phyloP scores from a whole-genome alignment of 768 basidiomycete genomes.

The Podaxis carcinomalis region DNA sequence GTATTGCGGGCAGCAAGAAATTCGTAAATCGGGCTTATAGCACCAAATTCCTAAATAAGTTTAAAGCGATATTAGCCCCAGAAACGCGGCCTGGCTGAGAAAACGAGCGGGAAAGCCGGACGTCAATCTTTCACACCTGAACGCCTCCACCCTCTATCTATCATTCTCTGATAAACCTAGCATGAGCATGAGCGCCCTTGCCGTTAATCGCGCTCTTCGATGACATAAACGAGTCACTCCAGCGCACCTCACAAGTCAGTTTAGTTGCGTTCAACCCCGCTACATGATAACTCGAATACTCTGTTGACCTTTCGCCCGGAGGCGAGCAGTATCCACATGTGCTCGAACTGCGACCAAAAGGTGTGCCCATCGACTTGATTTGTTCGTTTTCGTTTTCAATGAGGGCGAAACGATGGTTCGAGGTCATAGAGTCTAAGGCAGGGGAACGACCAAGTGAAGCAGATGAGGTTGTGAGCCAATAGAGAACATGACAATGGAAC shows the following conservation, averaged over 20 bases:
- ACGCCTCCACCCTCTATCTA: constrained; percentile 82
- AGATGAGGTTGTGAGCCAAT: background rate
- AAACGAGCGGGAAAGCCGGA: background rate
- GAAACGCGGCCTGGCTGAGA: background rate
- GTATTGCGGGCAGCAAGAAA: constrained; percentile 91
- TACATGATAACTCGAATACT: constrained; percentile 38
- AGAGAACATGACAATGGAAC: background rate
- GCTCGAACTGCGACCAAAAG: constrained; percentile 28
- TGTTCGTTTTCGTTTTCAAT: constrained; percentile 12
- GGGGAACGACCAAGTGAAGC: background rate
- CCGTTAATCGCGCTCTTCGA: background rate
- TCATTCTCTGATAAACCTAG: constrained; percentile 78
- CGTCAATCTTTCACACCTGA: constrained; percentile 41
- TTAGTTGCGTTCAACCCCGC: constrained; percentile 47
- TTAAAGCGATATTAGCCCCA: background rate
- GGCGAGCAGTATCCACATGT: constrained; percentile 69
- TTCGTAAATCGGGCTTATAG: constrained; percentile 81
- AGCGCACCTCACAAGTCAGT: constrained; percentile 50
- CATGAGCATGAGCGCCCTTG: background rate
- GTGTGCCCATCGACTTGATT: constrained; percentile 33
- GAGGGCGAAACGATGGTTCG: constrained; percentile 5
- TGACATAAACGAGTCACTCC: background rate
- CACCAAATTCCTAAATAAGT: constrained; percentile 51
- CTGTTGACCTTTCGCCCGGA: constrained; percentile 41
- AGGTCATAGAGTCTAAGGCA: background rate